Percentiles rank a stretch among this genome's conserved stretches.
Conservation (phyloP, 352 stramenopile species). For the Blastocystis sp. region DNA sequence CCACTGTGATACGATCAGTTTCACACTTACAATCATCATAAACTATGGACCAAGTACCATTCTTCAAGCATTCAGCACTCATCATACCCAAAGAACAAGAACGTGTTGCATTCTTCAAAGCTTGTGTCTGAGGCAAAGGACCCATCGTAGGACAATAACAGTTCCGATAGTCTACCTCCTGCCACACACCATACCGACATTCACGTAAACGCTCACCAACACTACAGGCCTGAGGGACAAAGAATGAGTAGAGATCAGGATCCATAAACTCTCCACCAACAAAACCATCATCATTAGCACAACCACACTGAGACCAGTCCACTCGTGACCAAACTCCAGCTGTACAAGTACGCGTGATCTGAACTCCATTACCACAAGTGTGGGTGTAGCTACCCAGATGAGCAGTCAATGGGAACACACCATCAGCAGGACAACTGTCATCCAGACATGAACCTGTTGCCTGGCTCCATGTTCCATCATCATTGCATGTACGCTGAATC, state of each 20-base stretch:
- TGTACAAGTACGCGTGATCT: not conserved
- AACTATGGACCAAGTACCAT: not conserved
- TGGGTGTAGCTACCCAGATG: not conserved
- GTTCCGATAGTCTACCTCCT: not conserved
- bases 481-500: not conserved
- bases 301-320: slow-evolving; percentile 26
- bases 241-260: not conserved
- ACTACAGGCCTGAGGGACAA: not conserved
- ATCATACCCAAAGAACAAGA: not conserved
- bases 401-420: not conserved
- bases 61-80: not conserved
- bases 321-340: not conserved
- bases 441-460: not conserved
- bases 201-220: not conserved
- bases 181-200: slow-evolving; percentile 4
- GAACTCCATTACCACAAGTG: not conserved
- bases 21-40: not conserved
- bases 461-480: not conserved
- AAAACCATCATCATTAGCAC: slow-evolving; percentile 1
- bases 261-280: not conserved
- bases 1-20: not conserved
- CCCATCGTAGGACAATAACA: not conserved
- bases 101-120: not conserved
- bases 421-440: not conserved
- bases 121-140: not conserved